Evolutionary conservation across 352 stramenopile genomes (phyloP).

Genomic region (Peronospora farinosa): DNA sequence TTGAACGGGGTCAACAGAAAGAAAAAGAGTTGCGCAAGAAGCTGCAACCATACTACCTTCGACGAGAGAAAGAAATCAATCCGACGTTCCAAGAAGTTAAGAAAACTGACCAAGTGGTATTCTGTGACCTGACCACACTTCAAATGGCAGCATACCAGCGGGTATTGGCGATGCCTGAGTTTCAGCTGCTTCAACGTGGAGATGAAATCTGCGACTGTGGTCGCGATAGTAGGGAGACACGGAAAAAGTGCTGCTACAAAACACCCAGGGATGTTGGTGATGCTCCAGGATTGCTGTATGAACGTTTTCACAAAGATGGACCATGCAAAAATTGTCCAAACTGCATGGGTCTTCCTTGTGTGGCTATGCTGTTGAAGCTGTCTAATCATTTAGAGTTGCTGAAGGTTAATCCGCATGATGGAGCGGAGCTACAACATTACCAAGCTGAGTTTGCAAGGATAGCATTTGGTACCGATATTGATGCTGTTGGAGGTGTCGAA

Average conservation of each 20-base stretch:
- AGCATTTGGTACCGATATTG: constrained; percentile 53
- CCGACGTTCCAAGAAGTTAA: constrained; percentile 60
- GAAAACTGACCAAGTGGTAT: constrained; percentile 75
- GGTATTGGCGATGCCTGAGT: constrained; percentile 67
- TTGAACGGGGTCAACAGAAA: constrained; percentile 58
- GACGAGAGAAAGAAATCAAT: constrained; percentile 71
- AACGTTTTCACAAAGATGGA: constrained; percentile 48
- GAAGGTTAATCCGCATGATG: constrained; percentile 59
- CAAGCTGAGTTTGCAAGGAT: constrained; percentile 45
- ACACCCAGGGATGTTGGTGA: constrained; percentile 28
- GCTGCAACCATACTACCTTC: constrained; percentile 60
- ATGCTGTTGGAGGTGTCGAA: constrained; percentile 47
- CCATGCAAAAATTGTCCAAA: constrained; percentile 60
- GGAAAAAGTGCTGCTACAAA: constrained; percentile 64
- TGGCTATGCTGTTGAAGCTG: constrained; percentile 70
- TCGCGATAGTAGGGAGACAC: constrained; percentile 44
- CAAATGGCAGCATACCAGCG: constrained; percentile 67
- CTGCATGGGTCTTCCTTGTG: constrained; percentile 64
- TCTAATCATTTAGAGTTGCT: constrained; percentile 78
- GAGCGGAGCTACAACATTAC: constrained; percentile 47
- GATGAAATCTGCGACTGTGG: constrained; percentile 65
- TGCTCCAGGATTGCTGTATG: constrained; percentile 43
- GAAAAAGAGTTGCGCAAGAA: constrained; percentile 57
- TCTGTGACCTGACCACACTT: constrained; percentile 66
- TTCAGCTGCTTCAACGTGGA: constrained; percentile 51